A percentile compares a stretch with the other conserved stretches of the same genome.
phyloP scores from a whole-genome alignment of 2,329 filamentous ascomycete genomes.

The Elsinoe necatrix region DNA sequence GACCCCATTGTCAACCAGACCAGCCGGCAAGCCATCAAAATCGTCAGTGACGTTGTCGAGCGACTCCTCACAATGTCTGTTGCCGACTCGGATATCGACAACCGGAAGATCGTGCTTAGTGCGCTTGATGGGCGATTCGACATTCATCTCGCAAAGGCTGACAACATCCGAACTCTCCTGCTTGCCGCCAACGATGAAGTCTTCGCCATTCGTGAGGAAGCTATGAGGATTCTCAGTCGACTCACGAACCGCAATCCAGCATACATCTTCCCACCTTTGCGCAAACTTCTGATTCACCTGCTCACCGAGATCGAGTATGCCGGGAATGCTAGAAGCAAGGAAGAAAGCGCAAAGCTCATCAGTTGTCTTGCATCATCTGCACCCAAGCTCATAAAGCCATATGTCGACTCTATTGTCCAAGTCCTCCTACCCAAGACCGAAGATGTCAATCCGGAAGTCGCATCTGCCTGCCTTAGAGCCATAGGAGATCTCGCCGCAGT shows the following conservation, averaged over 20 bases:
- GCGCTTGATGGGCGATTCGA: constrained; percentile 93
- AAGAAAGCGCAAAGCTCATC: constrained; percentile 88
- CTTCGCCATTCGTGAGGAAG: constrained; percentile 85
- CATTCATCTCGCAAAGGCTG: constrained; percentile 89
- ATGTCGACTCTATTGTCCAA: constrained; percentile 92
- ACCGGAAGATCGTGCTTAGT: constrained; percentile 76
- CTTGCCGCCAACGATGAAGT: constrained; percentile 92
- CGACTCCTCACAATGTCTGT: constrained; percentile 91
- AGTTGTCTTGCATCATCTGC: constrained; percentile 90
- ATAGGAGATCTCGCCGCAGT: constrained; percentile 92
- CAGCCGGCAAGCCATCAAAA: constrained; percentile 90
- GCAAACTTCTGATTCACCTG: constrained; percentile 92
- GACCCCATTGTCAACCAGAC: constrained; percentile 98
- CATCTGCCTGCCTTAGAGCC: constrained; percentile 88
- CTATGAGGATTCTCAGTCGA: constrained; percentile 92
- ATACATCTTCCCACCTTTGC: constrained; percentile 90
- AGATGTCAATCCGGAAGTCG: constrained; percentile 77
- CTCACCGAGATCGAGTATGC: constrained; percentile 95
- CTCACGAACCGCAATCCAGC: constrained; percentile 87
- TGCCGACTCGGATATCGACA: constrained; percentile 79
- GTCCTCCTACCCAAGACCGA: constrained; percentile 88
- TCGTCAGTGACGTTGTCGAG: constrained; percentile 96
- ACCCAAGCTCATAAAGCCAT: constrained; percentile 86
- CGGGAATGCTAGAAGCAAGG: constrained; percentile 86
- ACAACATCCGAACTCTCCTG: constrained; percentile 93